Percentiles rank a stretch among this genome's conserved stretches.
These are phyloP conservation scores for Protomyces pachydermus DNA, from an alignment of 1,139 yeast species.

Conservation along the genomic window DNA sequence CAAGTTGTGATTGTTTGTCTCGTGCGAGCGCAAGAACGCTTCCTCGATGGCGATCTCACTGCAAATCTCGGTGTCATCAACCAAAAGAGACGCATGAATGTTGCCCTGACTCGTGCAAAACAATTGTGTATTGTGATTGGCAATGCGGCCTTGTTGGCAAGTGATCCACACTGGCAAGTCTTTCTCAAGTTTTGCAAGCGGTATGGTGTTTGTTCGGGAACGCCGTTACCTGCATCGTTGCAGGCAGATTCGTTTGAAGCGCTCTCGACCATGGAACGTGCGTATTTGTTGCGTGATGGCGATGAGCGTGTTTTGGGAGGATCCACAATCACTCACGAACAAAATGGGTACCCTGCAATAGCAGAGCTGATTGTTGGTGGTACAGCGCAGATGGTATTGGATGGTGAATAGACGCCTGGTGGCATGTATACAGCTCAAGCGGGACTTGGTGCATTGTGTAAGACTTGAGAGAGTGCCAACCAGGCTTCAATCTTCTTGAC, in stretches of 20 bases:
- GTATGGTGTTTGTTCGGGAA: neutral
- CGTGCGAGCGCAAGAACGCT: constrained; percentile 31
- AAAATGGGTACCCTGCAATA: neutral
- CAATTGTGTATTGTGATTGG: constrained; percentile 80
- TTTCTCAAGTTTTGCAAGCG: constrained; percentile 12
- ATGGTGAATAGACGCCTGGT: neutral
- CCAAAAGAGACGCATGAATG: constrained; percentile 50
- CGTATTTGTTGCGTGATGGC: neutral
- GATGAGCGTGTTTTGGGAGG: neutral
- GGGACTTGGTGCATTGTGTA: neutral
- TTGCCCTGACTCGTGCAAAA: constrained; percentile 85
- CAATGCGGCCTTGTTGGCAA: constrained; percentile 4
- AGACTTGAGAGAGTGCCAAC: constrained; percentile 9
- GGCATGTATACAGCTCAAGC: neutral
- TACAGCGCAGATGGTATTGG: neutral
- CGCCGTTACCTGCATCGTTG: neutral
- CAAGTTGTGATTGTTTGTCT: constrained; percentile 32
- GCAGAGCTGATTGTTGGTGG: neutral
- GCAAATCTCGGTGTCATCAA: constrained; percentile 31
- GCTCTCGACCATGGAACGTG: neutral
- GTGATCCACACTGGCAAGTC: constrained; percentile 6
- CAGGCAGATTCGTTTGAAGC: neutral
- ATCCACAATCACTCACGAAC: too few relatives aligned
- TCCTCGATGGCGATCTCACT: constrained; percentile 27
- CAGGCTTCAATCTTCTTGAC: constrained; percentile 1